Evolutionary conservation across 1,284 basidiomycete genomes (phyloP).

Genomic region (Ganoderma boninense): DNA sequence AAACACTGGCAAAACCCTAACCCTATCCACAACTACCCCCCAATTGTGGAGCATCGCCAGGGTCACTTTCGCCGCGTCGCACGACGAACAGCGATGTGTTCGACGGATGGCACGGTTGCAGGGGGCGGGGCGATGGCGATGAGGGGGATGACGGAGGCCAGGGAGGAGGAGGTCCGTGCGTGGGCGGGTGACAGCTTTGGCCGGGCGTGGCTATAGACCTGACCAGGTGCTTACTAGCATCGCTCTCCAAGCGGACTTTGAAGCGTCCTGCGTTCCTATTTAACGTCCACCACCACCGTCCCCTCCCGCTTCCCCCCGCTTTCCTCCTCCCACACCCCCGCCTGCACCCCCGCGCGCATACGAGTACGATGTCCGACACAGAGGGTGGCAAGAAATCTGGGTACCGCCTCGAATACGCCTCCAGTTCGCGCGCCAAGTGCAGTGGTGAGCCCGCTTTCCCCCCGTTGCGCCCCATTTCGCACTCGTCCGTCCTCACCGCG

Average conservation of each 20-base stretch:
- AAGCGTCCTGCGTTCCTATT: slow-evolving; percentile 38
- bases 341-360: slow-evolving; percentile 28
- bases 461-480: slow-evolving; percentile 28
- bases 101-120: not conserved
- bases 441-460: slow-evolving; percentile 66
- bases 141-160: slow-evolving; percentile 6
- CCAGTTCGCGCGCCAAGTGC: slow-evolving; percentile 77
- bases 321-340: slow-evolving; percentile 22
- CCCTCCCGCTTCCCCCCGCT: slow-evolving; percentile 32
- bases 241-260: slow-evolving; percentile 45
- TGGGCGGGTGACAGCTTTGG: slow-evolving; percentile 25
- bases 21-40: slow-evolving; percentile 8
- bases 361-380: slow-evolving; percentile 62
- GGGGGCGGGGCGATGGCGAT: slow-evolving; percentile 9
- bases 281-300: slow-evolving; percentile 35
- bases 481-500: slow-evolving; percentile 36
- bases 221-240: slow-evolving; percentile 33
- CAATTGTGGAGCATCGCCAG: not conserved
- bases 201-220: slow-evolving; percentile 28
- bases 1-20: slow-evolving; percentile 26
- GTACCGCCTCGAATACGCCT: slow-evolving; percentile 83
- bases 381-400: slow-evolving; percentile 61
- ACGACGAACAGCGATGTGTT: slow-evolving; percentile 1
- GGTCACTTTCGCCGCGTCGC: not conserved
- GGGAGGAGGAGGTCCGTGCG: slow-evolving; percentile 36